These are phyloP conservation scores for Colletotrichum caudatum DNA, from an alignment of 2,329 filamentous ascomycete species.

Conservation along the genomic window DNA sequence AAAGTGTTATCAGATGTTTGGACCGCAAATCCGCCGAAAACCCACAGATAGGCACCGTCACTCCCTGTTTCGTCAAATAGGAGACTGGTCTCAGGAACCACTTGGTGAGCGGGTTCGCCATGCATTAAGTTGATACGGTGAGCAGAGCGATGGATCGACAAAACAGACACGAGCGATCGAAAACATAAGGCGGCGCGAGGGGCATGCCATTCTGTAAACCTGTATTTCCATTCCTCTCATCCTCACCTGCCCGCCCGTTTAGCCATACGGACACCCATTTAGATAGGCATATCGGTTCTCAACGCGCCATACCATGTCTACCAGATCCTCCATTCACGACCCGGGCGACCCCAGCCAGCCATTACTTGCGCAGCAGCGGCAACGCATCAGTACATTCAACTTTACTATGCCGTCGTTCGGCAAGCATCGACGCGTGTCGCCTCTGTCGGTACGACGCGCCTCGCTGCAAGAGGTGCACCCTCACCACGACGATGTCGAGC, in stretches of 20 bases:
- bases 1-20: conserved; percentile 7
- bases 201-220: neutral
- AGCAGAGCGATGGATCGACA: conserved; percentile 2
- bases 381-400: conserved; percentile 28
- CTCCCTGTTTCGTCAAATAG: conserved; percentile 16
- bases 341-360: conserved; percentile 34
- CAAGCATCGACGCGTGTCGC: conserved; percentile 20
- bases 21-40: neutral
- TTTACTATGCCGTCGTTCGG: conserved; percentile 20
- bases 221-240: neutral
- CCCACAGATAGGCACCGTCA: neutral
- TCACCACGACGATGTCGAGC: conserved; percentile 34
- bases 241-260: neutral
- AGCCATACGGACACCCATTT: neutral
- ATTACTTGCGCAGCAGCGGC: conserved; percentile 20
- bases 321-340: conserved; percentile 33
- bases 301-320: conserved; percentile 17
- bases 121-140: conserved; percentile 20
- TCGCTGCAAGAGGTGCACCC: conserved; percentile 38
- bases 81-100: conserved; percentile 2
- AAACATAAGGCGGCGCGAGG: conserved; percentile 1
- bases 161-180: neutral
- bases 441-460: conserved; percentile 25
- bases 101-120: conserved; percentile 11
- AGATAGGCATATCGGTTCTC: too few relatives aligned